These are phyloP conservation scores for Kazachstania martiniae DNA, from an alignment of 805 yeast genomes.

Conservation along the genomic window DNA sequence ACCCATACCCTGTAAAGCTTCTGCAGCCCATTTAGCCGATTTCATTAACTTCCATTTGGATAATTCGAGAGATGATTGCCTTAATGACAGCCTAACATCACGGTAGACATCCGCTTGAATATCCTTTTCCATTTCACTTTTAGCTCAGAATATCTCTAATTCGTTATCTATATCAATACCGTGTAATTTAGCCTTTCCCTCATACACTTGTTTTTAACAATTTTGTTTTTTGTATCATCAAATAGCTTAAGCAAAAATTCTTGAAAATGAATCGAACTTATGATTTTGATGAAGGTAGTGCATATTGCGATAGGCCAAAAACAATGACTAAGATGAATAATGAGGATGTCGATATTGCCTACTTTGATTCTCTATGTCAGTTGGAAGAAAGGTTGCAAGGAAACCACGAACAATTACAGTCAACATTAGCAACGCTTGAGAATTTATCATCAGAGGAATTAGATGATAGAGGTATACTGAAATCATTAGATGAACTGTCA, in stretches of 20 bases:
- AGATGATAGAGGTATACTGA: slow-evolving; percentile 9
- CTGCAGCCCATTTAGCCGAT: slow-evolving; percentile 78
- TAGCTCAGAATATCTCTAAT: not conserved
- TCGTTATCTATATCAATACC: too few relatives aligned
- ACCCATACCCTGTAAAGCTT: slow-evolving; percentile 57
- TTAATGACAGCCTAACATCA: slow-evolving; percentile 20
- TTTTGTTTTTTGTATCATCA: too few relatives aligned
- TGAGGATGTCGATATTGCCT: slow-evolving; percentile 6
- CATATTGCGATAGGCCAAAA: too few relatives aligned
- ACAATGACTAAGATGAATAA: too few relatives aligned
- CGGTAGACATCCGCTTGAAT: slow-evolving; percentile 4
- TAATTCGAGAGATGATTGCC: slow-evolving; percentile 35
- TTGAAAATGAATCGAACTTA: too few relatives aligned
- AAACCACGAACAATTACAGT: slow-evolving; percentile 11
- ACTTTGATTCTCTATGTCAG: slow-evolving; percentile 20
- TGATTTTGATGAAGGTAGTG: too few relatives aligned
- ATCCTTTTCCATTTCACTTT: slow-evolving; percentile 1
- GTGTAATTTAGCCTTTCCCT: too few relatives aligned
- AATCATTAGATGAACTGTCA: slow-evolving; percentile 8
- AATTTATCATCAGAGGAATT: slow-evolving; percentile 7
- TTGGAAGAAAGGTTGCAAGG: slow-evolving; percentile 15
- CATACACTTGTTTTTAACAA: too few relatives aligned
- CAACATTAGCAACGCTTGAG: slow-evolving; percentile 7
- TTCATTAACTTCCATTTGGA: slow-evolving; percentile 50
- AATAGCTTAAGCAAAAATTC: too few relatives aligned